A percentile compares a stretch with the other conserved stretches of the same genome.
Conservation (phyloP, 768 basidiomycete genomes). For the Sutorius australiensis region DNA sequence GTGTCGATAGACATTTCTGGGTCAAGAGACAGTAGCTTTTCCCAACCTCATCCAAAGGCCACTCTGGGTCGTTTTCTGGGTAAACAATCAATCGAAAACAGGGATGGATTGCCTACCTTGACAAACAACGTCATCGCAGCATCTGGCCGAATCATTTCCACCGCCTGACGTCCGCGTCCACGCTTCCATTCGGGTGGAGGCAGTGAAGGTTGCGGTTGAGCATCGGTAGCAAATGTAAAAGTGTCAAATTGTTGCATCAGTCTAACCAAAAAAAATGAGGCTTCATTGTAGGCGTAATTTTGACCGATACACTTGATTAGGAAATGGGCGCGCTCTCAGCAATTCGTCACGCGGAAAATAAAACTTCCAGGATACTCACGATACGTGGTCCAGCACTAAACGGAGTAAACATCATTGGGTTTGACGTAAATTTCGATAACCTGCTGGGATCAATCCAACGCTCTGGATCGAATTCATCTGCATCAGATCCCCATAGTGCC, state of each 20-base stretch:
- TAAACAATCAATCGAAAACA: slow-evolving; percentile 4
- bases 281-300: slow-evolving; percentile 75
- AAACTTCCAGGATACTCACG: slow-evolving; percentile 27
- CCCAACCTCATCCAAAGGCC: slow-evolving; percentile 57
- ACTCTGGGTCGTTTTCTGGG: slow-evolving; percentile 36
- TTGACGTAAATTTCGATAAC: slow-evolving; percentile 46
- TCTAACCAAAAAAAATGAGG: slow-evolving; percentile 66
- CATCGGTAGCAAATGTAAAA: slow-evolving; percentile 57
- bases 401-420: slow-evolving; percentile 68
- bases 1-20: not conserved
- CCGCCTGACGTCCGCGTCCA: slow-evolving; percentile 42
- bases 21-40: slow-evolving; percentile 19
- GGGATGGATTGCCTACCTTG: slow-evolving; percentile 44
- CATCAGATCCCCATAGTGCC: slow-evolving; percentile 70
- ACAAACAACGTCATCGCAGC: slow-evolving; percentile 62
- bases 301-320: slow-evolving; percentile 62
- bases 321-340: slow-evolving; percentile 17
- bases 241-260: slow-evolving; percentile 62
- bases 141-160: slow-evolving; percentile 60
- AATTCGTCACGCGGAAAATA: slow-evolving; percentile 1
- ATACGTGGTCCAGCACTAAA: slow-evolving; percentile 70
- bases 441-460: slow-evolving; percentile 66
- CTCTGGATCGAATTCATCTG: slow-evolving; percentile 73
- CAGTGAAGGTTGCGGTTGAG: slow-evolving; percentile 57
- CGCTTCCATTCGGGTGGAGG: slow-evolving; percentile 57